phyloP scores from a whole-genome alignment of 805 yeast genomes.

The Lipomyces orientalis region DNA sequence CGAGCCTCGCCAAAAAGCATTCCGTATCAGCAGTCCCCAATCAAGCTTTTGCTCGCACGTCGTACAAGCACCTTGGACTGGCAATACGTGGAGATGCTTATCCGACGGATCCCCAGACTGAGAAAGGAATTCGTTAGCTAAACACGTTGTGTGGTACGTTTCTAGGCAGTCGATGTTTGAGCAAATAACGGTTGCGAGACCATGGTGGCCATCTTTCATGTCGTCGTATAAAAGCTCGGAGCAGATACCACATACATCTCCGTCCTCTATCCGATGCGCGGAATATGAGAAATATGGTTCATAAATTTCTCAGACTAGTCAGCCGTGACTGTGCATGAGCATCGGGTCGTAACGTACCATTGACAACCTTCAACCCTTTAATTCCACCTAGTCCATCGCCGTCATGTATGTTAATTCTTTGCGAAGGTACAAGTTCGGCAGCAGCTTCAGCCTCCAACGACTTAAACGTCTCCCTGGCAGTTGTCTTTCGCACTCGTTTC shows the following conservation, averaged over 20 bases:
- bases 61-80: conserved; percentile 33
- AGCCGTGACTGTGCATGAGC: neutral
- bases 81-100: conserved; percentile 25
- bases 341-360: conserved; percentile 3
- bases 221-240: conserved; percentile 6
- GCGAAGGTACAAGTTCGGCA: conserved; percentile 2
- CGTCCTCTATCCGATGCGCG: conserved; percentile 3
- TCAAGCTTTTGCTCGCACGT: conserved; percentile 23
- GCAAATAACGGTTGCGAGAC: conserved; percentile 29
- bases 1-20: conserved; percentile 33
- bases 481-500: neutral
- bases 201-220: neutral
- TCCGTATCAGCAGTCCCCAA: conserved; percentile 38
- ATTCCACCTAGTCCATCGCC: conserved; percentile 36
- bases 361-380: conserved; percentile 22
- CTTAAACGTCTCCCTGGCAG: neutral
- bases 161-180: conserved; percentile 28
- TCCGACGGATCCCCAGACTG: neutral
- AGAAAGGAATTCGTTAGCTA: conserved; percentile 31
- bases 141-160: conserved; percentile 33
- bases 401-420: conserved; percentile 19
- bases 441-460: neutral
- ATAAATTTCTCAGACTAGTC: conserved; percentile 14
- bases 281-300: conserved; percentile 27
- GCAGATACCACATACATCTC: conserved; percentile 27